A percentile compares a stretch with the other conserved stretches of the same genome.
phyloP scores from a whole-genome alignment of 148 eudicot species.

The Talinum fruticosum region DNA sequence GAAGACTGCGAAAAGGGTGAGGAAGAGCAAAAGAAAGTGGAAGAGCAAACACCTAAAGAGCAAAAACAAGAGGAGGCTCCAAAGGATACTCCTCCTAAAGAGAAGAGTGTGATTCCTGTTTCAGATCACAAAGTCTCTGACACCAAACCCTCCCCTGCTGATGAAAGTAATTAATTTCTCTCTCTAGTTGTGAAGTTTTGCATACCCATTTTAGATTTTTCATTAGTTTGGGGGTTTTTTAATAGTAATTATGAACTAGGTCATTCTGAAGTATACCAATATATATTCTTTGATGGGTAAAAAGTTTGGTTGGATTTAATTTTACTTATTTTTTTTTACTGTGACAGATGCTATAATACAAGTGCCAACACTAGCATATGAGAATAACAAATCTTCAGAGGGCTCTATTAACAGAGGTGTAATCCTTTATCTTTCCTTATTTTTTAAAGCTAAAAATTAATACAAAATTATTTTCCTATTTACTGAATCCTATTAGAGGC shows the following conservation, averaged over 20 bases:
- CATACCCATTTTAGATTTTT: not conserved
- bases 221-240: not conserved
- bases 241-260: not conserved
- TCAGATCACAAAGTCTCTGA: constrained; percentile 23
- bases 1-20: constrained; percentile 22
- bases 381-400: constrained; percentile 27
- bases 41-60: constrained; percentile 6
- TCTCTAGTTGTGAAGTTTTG: not conserved
- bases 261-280: not conserved
- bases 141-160: constrained; percentile 15
- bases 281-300: not conserved
- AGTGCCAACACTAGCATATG: constrained; percentile 25
- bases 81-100: constrained; percentile 26
- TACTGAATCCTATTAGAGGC: no score
- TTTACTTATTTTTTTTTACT: not conserved
- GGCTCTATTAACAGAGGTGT: constrained; percentile 41
- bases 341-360: constrained; percentile 35
- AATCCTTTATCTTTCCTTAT: not conserved
- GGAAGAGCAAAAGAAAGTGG: constrained; percentile 24
- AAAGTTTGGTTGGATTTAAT: not conserved
- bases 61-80: constrained; percentile 5
- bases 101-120: constrained; percentile 28
- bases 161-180: constrained; percentile 23
- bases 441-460: not conserved
- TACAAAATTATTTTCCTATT: no score